Percentiles rank a stretch among this genome's conserved stretches.
Conservation (phyloP, 139 green algal genomes). For the Haematococcus lacustris region DNA sequence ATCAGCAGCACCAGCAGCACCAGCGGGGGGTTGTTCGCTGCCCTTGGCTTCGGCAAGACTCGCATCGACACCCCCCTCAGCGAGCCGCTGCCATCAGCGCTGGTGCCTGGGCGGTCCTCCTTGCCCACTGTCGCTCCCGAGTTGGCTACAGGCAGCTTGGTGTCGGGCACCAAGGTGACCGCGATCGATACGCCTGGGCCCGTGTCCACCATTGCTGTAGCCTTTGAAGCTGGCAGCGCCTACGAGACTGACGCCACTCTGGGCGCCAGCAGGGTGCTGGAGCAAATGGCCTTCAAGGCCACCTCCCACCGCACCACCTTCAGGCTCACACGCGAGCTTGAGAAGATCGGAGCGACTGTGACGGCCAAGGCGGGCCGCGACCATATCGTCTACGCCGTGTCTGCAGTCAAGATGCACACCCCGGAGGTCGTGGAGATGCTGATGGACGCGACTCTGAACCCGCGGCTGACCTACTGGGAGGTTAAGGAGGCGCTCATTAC, state of each 20-base stretch:
- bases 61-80: constrained; percentile 29
- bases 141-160: constrained; percentile 12
- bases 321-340: constrained; percentile 49
- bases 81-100: constrained; percentile 26
- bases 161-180: constrained; percentile 6
- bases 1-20: background rate
- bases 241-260: constrained; percentile 28
- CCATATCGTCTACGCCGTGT: constrained; percentile 29
- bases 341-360: constrained; percentile 47
- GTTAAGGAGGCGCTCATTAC: constrained; percentile 26
- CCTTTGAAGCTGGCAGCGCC: constrained; percentile 30
- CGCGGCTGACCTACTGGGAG: constrained; percentile 42
- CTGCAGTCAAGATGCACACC: constrained; percentile 26
- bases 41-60: constrained; percentile 26
- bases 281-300: constrained; percentile 54
- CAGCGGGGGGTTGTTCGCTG: constrained; percentile 6
- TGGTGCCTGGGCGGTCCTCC: constrained; percentile 12
- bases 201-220: constrained; percentile 24
- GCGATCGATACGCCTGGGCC: constrained; percentile 15
- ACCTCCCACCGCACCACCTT: constrained; percentile 41
- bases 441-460: constrained; percentile 43
- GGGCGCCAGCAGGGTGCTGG: constrained; percentile 43
- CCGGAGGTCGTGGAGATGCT: constrained; percentile 47
- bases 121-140: constrained; percentile 10
- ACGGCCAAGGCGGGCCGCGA: constrained; percentile 32